phyloP scores from a whole-genome alignment of 352 stramenopile species.

The Thraustotheca clavata region DNA sequence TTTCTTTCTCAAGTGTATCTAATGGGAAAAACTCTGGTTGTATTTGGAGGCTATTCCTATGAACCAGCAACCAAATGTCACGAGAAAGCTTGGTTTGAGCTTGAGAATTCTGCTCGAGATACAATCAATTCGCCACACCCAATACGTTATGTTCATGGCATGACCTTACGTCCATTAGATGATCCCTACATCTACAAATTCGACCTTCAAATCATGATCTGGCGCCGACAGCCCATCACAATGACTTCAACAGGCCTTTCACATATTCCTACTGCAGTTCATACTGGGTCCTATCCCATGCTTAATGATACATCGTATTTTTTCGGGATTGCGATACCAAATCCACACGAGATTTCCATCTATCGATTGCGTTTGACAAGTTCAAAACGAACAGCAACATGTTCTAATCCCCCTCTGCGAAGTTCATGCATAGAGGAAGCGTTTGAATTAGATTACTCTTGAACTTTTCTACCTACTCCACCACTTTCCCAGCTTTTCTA shows the following conservation, averaged over 20 bases:
- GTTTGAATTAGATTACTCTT: too few species aligned
- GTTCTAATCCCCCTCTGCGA: too few species aligned
- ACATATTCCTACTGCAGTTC: neutral
- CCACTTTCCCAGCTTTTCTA: too few species aligned
- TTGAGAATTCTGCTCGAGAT: neutral
- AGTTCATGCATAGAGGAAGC: too few species aligned
- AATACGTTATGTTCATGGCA: neutral
- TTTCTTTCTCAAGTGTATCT: constrained; percentile 49
- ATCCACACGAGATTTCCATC: neutral
- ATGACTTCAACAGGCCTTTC: neutral
- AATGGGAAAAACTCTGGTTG: constrained; percentile 28
- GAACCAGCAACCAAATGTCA: neutral
- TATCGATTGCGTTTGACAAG: neutral
- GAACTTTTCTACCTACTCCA: too few species aligned
- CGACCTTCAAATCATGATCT: constrained; percentile 58
- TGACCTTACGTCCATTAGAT: neutral
- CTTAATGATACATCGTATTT: neutral
- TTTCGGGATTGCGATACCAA: neutral
- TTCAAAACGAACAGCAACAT: neutral
- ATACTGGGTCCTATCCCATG: neutral
- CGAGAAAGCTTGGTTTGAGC: constrained; percentile 3
- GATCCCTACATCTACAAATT: constrained; percentile 42
- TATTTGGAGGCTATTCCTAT: constrained; percentile 47
- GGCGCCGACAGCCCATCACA: constrained; percentile 31
- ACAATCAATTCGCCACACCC: too few species aligned